These are phyloP conservation scores for Forsythia viridissima DNA, from an alignment of 257 asterid genomes.

Conservation along the genomic window DNA sequence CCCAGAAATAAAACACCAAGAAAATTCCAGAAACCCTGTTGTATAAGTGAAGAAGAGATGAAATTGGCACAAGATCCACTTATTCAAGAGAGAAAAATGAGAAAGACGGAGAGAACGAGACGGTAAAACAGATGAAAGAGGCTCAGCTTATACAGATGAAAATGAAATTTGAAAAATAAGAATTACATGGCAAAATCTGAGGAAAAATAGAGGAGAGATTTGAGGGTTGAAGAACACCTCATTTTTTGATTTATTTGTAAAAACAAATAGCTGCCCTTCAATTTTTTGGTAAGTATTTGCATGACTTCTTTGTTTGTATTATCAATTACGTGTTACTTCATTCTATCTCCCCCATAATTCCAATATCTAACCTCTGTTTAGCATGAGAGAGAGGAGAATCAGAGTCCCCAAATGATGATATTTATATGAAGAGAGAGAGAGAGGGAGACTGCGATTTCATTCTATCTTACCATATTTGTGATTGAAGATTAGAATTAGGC, in stretches of 20 bases:
- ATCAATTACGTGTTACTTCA: background rate
- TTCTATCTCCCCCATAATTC: background rate
- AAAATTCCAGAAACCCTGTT: constrained; percentile 29
- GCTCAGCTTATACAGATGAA: background rate
- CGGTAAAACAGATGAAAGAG: background rate
- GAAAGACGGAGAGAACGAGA: constrained; percentile 2
- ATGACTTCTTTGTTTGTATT: constrained; percentile 11
- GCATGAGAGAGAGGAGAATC: constrained; percentile 17
- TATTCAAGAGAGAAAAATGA: constrained; percentile 1
- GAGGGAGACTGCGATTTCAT: background rate
- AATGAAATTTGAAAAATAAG: constrained; percentile 16
- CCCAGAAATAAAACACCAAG: constrained; percentile 8
- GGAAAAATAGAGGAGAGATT: constrained; percentile 34
- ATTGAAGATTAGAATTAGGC: background rate
- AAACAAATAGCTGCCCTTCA: background rate
- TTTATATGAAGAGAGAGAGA: background rate
- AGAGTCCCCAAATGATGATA: background rate
- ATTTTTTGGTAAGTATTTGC: constrained; percentile 1
- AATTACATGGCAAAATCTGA: constrained; percentile 31
- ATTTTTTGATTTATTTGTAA: constrained; percentile 10
- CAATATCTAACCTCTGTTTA: background rate
- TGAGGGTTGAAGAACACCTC: constrained; percentile 41
- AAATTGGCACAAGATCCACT: constrained; percentile 31
- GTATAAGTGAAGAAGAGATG: constrained; percentile 17
- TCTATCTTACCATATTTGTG: background rate